phyloP scores from a whole-genome alignment of 2,329 filamentous ascomycete species.

The Myriosclerotinia scirpicola region DNA sequence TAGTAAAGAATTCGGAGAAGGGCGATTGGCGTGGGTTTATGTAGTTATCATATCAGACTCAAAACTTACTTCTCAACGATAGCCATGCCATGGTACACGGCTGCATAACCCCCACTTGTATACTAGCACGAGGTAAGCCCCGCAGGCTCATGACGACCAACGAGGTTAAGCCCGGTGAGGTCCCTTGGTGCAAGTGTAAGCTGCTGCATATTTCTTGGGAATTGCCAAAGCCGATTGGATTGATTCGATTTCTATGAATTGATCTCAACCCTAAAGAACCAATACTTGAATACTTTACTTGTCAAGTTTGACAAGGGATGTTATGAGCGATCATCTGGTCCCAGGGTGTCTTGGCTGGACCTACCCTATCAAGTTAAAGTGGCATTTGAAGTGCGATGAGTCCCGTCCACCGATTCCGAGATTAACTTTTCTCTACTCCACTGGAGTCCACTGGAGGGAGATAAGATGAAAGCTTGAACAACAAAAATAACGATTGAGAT shows the following conservation, averaged over 20 bases:
- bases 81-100: neutral
- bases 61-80: constrained; percentile 5
- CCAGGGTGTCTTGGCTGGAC: constrained; percentile 21
- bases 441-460: constrained; percentile 1
- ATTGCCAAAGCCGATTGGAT: constrained; percentile 1
- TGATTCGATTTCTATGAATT: constrained; percentile 7
- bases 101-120: constrained; percentile 16
- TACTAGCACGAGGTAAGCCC: constrained; percentile 13
- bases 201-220: neutral
- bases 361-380: constrained; percentile 18
- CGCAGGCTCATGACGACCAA: neutral
- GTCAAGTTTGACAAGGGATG: constrained; percentile 16
- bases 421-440: constrained; percentile 11
- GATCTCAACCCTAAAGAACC: constrained; percentile 4
- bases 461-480: constrained; percentile 19
- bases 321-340: constrained; percentile 12
- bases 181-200: constrained; percentile 3
- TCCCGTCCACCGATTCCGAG: constrained; percentile 14
- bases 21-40: constrained; percentile 23
- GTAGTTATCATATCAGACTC: constrained; percentile 1
- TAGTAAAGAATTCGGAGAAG: neutral
- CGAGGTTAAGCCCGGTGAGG: neutral
- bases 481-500: neutral
- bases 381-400: neutral
- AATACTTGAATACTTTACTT: constrained; percentile 15